Evolutionary conservation across 2,329 filamentous ascomycete genomes (phyloP), one percentile per base, ranked within the genome.

Genomic region (Trichoderma sp.): DNA sequence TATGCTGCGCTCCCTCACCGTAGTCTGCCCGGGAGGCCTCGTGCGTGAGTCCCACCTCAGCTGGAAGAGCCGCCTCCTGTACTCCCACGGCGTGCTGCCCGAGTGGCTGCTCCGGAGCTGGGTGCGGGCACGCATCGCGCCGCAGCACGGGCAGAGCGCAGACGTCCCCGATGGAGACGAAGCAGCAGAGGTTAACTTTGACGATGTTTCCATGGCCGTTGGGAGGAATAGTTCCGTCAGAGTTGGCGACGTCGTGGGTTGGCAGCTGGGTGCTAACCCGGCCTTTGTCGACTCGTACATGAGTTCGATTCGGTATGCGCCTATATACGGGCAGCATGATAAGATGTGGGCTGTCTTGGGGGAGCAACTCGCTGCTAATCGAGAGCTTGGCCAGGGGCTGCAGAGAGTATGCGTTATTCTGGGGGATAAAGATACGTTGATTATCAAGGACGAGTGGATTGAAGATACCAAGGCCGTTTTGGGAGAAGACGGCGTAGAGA

Each of bases 231-330:
- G 39, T 1, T 43, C 86, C 0, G 83, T 90, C 8, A 73, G 58
- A 28, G 86, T 93, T 4, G 87, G 89, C 0, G 84, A 85, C 4
- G 87, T 92, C 0, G 89, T 94, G 63, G 81, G 83, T 59, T 94
- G 92, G 91, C 93, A 95, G 80, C 81, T 93, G 23, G 82, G 85
- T 43, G 77, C 87, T 32, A 92, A 95, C 78, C 77, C 79, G 1
- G 93, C 92, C 0, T 95, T 93, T 76, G 83, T 93, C 6, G 83
- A 84, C 3, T 88, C 92, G 0, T 94, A 94, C 76, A 86, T 94
- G 76, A 92, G 89, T 71, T 90, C 88, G 34, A 91, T 95, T 75
- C 86, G 90, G 23, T 82, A 92, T 76, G 91, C 90, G 2, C 93
- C 93, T 0, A 89, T 95, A 26, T 88, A 91, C 73, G 85, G 86